Evolutionary conservation across 495 filamentous ascomycete species (phyloP).

Genomic region (Choiromyces venosus): DNA sequence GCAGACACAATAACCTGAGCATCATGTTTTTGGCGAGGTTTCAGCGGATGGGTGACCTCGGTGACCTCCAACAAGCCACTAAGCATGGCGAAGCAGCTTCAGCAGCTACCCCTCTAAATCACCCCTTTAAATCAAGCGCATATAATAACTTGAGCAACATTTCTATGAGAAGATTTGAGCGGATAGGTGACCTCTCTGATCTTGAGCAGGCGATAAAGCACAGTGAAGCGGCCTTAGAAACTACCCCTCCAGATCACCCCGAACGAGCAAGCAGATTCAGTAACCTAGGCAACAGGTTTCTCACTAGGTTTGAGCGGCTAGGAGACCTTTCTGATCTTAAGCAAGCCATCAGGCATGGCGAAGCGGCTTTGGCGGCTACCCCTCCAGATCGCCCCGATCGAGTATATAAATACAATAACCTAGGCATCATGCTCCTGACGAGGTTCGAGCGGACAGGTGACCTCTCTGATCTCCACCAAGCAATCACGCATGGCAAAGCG

Average conservation of each 20-base stretch:
- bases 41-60: no score
- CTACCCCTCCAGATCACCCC: background rate
- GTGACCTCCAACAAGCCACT: slow-evolving; percentile 7
- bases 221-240: no score
- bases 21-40: no score
- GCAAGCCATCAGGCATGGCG: slow-evolving; percentile 1
- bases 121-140: no score
- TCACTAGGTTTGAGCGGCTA: background rate
- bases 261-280: background rate
- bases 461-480: background rate
- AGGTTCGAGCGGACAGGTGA: slow-evolving; percentile 6
- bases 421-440: background rate
- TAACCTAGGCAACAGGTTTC: background rate
- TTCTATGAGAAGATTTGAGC: no score
- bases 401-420: background rate
- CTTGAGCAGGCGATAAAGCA: slow-evolving; percentile 3
- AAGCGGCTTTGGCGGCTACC: background rate
- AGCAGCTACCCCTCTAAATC: background rate
- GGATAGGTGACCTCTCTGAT: background rate
- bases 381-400: background rate
- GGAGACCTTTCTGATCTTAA: background rate
- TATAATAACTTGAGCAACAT: no score
- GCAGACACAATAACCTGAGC: no score
- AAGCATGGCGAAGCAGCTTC: background rate
- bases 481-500: background rate